Evolutionary conservation across 164 flowering plant genomes (phyloP).

Genomic region (Chloranthus sessilifolius): DNA sequence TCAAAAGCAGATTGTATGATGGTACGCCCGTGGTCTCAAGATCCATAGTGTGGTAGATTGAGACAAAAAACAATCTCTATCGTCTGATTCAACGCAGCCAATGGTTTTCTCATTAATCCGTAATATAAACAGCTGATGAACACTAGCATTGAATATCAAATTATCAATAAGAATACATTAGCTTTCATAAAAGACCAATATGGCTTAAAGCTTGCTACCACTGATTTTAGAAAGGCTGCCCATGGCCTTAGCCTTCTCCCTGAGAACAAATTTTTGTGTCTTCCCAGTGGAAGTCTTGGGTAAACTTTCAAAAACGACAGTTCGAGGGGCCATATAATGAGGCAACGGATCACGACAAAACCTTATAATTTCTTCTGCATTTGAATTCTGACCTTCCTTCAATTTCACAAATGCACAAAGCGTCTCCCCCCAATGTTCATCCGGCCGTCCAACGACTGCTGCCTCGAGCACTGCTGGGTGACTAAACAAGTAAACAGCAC

Average conservation of each 20-base stretch:
- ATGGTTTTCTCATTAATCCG: too few species aligned
- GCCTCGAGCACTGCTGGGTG: constrained; percentile 53
- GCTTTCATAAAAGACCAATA: too few species aligned
- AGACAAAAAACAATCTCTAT: too few species aligned
- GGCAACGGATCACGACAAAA: constrained; percentile 41
- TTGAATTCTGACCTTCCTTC: constrained; percentile 33
- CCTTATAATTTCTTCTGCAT: constrained; percentile 30
- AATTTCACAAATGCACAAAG: constrained; percentile 61
- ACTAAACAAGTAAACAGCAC: constrained; percentile 11
- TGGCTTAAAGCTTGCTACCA: constrained; percentile 13
- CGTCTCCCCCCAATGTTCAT: constrained; percentile 57
- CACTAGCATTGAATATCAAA: too few species aligned
- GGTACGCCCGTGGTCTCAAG: too few species aligned
- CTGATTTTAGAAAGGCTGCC: constrained; percentile 26
- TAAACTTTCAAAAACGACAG: constrained; percentile 41
- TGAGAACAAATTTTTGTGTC: constrained; percentile 48
- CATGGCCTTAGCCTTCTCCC: constrained; percentile 49
- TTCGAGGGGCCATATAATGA: constrained; percentile 50
- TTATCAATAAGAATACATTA: too few species aligned
- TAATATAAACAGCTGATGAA: too few species aligned
- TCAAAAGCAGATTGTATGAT: too few species aligned
- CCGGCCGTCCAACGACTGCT: constrained; percentile 54
- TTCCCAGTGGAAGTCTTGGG: constrained; percentile 65
- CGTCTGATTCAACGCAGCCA: too few species aligned
- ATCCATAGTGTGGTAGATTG: too few species aligned